Conservation (phyloP, 306 rosid genomes). For the Spatholobus suberectus region DNA sequence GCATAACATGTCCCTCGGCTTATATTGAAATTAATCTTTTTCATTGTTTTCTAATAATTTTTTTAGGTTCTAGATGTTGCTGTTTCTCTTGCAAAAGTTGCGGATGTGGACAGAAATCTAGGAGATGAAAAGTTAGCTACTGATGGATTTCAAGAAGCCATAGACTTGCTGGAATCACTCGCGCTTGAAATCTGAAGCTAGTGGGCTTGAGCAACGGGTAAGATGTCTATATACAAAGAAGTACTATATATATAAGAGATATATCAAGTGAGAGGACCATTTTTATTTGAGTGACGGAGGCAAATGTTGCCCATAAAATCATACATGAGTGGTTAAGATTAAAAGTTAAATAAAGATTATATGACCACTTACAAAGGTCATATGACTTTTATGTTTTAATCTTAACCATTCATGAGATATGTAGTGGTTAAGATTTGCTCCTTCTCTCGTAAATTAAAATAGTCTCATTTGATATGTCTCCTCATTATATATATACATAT, state of each 20-base stretch:
- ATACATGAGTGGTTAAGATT: background rate
- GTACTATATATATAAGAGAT: background rate
- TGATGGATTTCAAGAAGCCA: constrained; percentile 85
- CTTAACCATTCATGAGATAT: background rate
- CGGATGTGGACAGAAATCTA: constrained; percentile 86
- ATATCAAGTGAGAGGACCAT: background rate
- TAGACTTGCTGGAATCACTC: constrained; percentile 72
- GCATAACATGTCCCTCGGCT: background rate
- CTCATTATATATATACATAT: too few species aligned
- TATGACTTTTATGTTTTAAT: background rate
- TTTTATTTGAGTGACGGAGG: background rate
- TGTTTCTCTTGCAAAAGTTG: constrained; percentile 92
- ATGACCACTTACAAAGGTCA: background rate
- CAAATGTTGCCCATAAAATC: background rate
- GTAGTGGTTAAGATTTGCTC: background rate
- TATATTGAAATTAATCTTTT: constrained; percentile 36
- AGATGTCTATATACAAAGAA: constrained; percentile 16
- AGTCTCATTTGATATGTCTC: background rate
- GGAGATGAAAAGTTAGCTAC: constrained; percentile 80
- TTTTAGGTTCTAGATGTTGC: constrained; percentile 81
- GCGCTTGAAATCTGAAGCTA: constrained; percentile 67
- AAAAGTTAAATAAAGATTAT: background rate
- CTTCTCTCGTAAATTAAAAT: background rate
- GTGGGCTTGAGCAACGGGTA: constrained; percentile 76
- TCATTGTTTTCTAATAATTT: constrained; percentile 25